These are phyloP conservation scores for Trichoderma breve DNA, from an alignment of 2,329 filamentous ascomycete genomes.

Conservation along the genomic window DNA sequence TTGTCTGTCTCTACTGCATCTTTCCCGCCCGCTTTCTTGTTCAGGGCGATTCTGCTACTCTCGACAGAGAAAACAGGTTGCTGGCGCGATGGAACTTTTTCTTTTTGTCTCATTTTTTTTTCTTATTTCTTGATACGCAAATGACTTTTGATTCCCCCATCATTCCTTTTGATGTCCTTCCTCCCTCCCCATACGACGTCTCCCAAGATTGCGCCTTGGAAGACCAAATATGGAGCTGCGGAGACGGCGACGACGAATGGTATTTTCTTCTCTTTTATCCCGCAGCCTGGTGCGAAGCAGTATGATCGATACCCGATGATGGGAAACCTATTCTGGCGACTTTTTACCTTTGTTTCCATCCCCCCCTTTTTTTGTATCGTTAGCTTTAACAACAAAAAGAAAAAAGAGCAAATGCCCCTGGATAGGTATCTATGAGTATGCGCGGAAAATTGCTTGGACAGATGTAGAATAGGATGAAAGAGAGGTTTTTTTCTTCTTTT, in stretches of 20 bases:
- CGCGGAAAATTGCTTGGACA: constrained; percentile 13
- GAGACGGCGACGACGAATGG: neutral
- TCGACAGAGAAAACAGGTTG: neutral
- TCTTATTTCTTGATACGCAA: constrained; percentile 10
- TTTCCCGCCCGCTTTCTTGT: neutral
- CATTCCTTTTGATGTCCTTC: constrained; percentile 28
- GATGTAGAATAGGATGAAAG: constrained; percentile 20
- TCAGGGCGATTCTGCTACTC: neutral
- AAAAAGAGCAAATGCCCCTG: neutral
- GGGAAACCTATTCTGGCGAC: neutral
- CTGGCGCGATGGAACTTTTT: neutral
- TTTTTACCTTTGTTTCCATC: neutral
- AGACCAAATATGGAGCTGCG: neutral
- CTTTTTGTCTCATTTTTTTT: neutral
- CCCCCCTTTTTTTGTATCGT: neutral
- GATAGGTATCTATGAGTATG: constrained; percentile 14
- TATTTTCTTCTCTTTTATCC: constrained; percentile 1
- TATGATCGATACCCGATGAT: constrained; percentile 17
- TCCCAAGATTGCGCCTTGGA: neutral
- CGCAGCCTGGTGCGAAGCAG: constrained; percentile 13
- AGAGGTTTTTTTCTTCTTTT: neutral
- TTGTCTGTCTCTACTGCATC: constrained; percentile 2
- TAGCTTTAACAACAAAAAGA: neutral
- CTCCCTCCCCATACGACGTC: neutral
- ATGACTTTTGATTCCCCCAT: constrained; percentile 20